Evolutionary conservation across 768 basidiomycete species (phyloP), one percentile per base, ranked within the genome.

Genomic region (Mycena rosella): DNA sequence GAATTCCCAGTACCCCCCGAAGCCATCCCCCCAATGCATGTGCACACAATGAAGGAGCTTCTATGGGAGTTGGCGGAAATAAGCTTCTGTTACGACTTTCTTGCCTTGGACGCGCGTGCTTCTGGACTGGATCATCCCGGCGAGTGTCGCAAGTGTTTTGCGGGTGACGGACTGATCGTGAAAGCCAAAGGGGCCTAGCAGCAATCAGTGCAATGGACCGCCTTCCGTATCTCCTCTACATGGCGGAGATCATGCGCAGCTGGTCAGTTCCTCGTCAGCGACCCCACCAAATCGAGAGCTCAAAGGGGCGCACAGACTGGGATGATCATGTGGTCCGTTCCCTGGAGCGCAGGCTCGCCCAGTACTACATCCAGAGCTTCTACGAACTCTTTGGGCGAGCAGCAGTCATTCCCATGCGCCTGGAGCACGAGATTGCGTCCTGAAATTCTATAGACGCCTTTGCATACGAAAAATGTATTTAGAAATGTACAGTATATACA

Each of bases 71-170:
- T 36, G 14, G 34, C 34, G 7, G 34, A 36, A 36, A 63, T 71
- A 20, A 65, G 53, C 22, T 74, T 69, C 40, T 57, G 52, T 9
- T 72, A 63, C 38, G 60, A 72, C 38, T 58, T 74, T 30, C 63
- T 62, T 18, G 65, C 69, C 20, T 68, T 75, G 15, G 53, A 75
- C 40, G 61, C 56, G 10, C 47, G 29, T 18, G 48, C 56, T 30
- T 65, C 55, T 29, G 40, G 45, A 30, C 48, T 57, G 48, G 36
- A 65, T 26, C 56, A 51, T 13, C 55, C 64, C n/a, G 49, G 51
- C 53, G 48, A 58, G 36, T 57, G 56, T 54, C 56, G 56, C 42
- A 49, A 30, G 45, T 58, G 55, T 26, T 60, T 65, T 42, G 34
- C 34, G 14, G 34, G 34, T 7, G 34, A 36, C 8, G 34, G 34